Conservation (phyloP, 352 stramenopile genomes). For the Phytophthora uliginosa region DNA sequence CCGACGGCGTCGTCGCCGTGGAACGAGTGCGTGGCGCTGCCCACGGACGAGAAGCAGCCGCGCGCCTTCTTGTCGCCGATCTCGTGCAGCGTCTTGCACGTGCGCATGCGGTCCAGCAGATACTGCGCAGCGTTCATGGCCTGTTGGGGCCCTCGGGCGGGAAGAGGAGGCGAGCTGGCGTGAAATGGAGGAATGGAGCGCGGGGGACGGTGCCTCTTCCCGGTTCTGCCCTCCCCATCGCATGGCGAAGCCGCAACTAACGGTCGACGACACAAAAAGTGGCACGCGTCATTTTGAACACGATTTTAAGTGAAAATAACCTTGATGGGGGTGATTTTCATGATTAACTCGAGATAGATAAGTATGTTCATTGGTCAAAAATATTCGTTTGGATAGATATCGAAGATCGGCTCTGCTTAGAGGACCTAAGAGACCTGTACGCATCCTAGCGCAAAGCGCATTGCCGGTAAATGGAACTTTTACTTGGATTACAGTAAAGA, state of each 20-base stretch:
- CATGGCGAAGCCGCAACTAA: constrained; percentile 43
- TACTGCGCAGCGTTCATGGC: constrained; percentile 76
- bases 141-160: constrained; percentile 1
- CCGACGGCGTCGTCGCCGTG: constrained; percentile 89
- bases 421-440: too few relatives aligned
- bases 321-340: not conserved
- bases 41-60: constrained; percentile 82
- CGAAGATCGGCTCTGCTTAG: too few relatives aligned
- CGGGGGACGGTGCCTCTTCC: constrained; percentile 17
- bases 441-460: too few relatives aligned
- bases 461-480: too few relatives aligned
- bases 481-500: too few relatives aligned
- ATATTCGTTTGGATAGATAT: too few relatives aligned
- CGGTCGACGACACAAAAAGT: constrained; percentile 13
- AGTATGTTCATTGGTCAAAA: too few relatives aligned
- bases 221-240: constrained; percentile 36
- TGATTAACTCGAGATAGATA: not conserved
- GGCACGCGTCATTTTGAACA: not conserved
- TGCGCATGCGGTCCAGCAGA: constrained; percentile 80
- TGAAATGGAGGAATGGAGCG: constrained; percentile 25
- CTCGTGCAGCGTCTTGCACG: constrained; percentile 68
- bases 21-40: constrained; percentile 81
- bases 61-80: constrained; percentile 36
- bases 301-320: not conserved
- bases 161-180: not conserved